Evolutionary conservation across 805 yeast species (phyloP).

Genomic region (Candida takata): DNA sequence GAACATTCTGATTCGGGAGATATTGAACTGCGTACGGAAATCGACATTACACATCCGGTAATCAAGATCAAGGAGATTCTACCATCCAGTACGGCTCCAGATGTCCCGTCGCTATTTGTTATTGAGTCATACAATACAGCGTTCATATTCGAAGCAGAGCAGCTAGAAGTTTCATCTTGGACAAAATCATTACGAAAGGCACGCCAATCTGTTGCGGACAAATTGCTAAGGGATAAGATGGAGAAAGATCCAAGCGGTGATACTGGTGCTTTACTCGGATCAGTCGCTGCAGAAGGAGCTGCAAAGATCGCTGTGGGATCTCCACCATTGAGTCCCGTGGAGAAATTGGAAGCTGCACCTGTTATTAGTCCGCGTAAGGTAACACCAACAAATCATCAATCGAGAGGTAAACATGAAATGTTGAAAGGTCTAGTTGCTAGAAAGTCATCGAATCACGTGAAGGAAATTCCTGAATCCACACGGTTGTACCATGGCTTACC

Average conservation of each 20-base stretch:
- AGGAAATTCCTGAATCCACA: conserved; percentile 25
- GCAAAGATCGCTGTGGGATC: conserved; percentile 23
- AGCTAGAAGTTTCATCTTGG: conserved; percentile 49
- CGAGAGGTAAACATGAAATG: conserved; percentile 22
- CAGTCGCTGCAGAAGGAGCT: conserved; percentile 32
- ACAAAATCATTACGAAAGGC: conserved; percentile 45
- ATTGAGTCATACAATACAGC: conserved; percentile 49
- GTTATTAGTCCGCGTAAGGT: not conserved
- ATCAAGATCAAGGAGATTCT: conserved; percentile 54
- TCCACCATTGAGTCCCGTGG: conserved; percentile 7
- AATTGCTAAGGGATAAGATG: conserved; percentile 24
- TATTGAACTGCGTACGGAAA: conserved; percentile 45
- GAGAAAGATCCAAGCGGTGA: conserved; percentile 25
- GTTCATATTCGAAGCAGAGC: conserved; percentile 50
- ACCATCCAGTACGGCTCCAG: conserved; percentile 25
- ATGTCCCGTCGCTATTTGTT: conserved; percentile 41
- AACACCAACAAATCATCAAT: not conserved
- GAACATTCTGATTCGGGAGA: conserved; percentile 3
- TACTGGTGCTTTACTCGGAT: conserved; percentile 27
- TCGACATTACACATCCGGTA: conserved; percentile 45
- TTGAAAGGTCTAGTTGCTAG: conserved; percentile 29
- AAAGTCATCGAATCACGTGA: conserved; percentile 11
- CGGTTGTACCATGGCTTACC: conserved; percentile 31
- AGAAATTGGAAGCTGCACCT: conserved; percentile 1
- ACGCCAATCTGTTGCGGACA: conserved; percentile 41